Base-by-base conservation (phyloP, 2,329 filamentous ascomycete species). In the Sordariomycetes sp. region DNA sequence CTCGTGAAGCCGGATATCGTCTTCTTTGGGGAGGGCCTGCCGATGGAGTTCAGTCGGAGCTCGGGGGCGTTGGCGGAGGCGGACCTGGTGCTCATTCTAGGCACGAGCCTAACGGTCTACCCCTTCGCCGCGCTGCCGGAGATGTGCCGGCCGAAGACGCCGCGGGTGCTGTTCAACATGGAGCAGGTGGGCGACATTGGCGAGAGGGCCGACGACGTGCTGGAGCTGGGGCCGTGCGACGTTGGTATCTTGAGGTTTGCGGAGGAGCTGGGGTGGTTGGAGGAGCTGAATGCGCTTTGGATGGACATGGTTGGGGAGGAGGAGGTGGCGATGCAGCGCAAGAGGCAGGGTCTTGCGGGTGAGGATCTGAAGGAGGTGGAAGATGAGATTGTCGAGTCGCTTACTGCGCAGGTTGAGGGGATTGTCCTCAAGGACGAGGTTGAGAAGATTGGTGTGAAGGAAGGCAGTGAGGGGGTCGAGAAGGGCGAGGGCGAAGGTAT, bases 1-100 rank as follows among this genome's bases (percentile, higher is more conserved):
- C 73, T 94, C 2, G 89, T 96, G 42, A 96, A 96, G 72, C 91
- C 91, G 0, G 89, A 96, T 64, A 96, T 96, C 66, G 90, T 95
- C 36, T 96, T 96, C 72, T 96, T 96, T 64, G 90, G 90, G 55
- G 90, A 91, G 67, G 70, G 79, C 1, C 71, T 91, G 2, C 72
- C 73, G 0, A 63, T 65, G 45, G 60, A 61, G 0, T 75, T 75
- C 57, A 63, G 66, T 0, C 61, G 68, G 24, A 67, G 71, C 28
- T 63, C 66, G 10, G 60, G 73, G 48, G 69, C 85, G 13, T 78
- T 82, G 0, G 72, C 71, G 1, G 71, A 78, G 64, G 87, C 89
- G 0, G 90, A 96, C 66, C 72, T 96, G 2, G 80, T 86, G 50
- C 86, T 97, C 56, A 79, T 96, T 24, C 85, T 96, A 75, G 94